Conservation (phyloP, 495 filamentous ascomycete genomes). For the Aspergillus cavernicola region DNA sequence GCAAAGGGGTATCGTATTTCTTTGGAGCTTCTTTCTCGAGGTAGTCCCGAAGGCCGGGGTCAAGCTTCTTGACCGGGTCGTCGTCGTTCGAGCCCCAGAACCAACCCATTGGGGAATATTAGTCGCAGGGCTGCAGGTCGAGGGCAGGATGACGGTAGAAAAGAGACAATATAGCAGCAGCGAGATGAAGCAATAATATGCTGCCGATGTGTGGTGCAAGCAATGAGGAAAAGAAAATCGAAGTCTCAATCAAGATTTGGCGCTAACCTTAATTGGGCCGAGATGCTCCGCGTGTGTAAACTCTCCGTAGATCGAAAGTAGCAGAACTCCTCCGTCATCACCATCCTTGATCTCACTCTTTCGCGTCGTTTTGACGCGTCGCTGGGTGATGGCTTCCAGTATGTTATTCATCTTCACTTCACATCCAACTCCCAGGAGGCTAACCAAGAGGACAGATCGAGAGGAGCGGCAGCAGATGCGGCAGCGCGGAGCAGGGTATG, state of each 20-base stretch:
- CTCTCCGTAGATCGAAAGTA: too few relatives aligned
- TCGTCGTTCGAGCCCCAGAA: conserved; percentile 55
- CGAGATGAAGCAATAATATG: too few relatives aligned
- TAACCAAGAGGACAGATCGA: conserved; percentile 39
- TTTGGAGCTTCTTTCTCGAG: conserved; percentile 77
- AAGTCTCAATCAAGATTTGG: background rate
- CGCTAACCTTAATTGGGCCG: conserved; percentile 21
- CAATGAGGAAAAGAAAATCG: too few relatives aligned
- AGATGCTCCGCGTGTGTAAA: conserved; percentile 3
- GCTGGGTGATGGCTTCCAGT: conserved; percentile 42
- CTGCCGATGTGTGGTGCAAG: too few relatives aligned
- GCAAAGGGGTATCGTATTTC: conserved; percentile 59
- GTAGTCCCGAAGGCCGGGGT: conserved; percentile 79
- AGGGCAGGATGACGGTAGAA: too few relatives aligned
- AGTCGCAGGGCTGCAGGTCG: too few relatives aligned
- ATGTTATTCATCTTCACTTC: conserved; percentile 11
- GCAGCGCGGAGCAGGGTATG: conserved; percentile 58
- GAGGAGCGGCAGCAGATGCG: conserved; percentile 56
- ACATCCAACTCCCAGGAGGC: background rate
- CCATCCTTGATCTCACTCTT: background rate
- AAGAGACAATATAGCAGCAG: too few relatives aligned
- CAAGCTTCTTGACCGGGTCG: conserved; percentile 77
- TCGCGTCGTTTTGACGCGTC: conserved; percentile 28
- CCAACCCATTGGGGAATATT: conserved; percentile 64
- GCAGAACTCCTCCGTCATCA: conserved; percentile 1